Conservation (phyloP, 164 flowering plant genomes). For the Magnolia kwangsiensis region DNA sequence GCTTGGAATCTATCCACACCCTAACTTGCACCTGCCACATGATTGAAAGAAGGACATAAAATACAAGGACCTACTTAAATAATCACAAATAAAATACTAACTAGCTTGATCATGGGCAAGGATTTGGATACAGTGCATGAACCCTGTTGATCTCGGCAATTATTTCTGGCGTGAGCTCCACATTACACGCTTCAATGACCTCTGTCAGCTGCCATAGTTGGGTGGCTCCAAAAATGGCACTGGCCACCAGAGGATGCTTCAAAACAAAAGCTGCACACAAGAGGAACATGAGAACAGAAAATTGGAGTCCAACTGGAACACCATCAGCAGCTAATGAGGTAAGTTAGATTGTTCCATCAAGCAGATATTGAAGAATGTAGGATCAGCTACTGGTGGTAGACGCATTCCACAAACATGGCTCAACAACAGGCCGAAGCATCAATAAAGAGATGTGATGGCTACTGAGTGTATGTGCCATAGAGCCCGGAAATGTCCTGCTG, state of each 20-base stretch:
- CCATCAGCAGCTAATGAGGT: neutral
- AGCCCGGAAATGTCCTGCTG: too few species aligned
- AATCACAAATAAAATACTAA: neutral
- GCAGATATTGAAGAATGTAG: neutral
- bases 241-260: slow-evolving; percentile 73
- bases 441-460: too few species aligned
- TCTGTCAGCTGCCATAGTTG: slow-evolving; percentile 66
- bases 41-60: too few species aligned
- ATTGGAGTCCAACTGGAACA: neutral
- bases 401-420: too few species aligned
- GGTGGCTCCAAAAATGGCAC: slow-evolving; percentile 75
- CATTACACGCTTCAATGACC: slow-evolving; percentile 46
- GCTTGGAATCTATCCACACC: too few species aligned
- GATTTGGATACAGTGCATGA: slow-evolving; percentile 63
- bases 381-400: too few species aligned
- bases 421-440: too few species aligned
- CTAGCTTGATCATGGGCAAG: slow-evolving; percentile 52
- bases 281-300: neutral
- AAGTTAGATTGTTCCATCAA: neutral
- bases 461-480: too few species aligned
- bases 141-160: slow-evolving; percentile 49
- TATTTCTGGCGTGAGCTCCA: slow-evolving; percentile 46
- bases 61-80: neutral
- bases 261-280: slow-evolving; percentile 58
- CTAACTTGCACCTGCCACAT: too few species aligned